Base-by-base conservation (phyloP, 2,329 filamentous ascomycete genomes). In the Orbilia ellipsospora region DNA sequence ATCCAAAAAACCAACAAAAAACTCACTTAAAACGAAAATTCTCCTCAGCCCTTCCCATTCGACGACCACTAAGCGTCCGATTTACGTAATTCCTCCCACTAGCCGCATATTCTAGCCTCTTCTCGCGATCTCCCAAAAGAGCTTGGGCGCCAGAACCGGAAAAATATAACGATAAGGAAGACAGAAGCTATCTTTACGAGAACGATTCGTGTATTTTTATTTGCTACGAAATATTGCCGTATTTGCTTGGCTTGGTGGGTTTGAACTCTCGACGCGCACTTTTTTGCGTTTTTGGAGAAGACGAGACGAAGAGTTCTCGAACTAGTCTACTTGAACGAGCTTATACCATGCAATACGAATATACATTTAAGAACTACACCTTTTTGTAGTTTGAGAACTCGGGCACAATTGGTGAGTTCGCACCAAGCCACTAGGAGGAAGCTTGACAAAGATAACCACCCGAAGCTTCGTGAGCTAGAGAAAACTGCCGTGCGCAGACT, bases 141-240 rank as follows among this genome's bases (percentile, higher is more conserved):
- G 48, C 8, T 36, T 7, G 31, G 31, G 31, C 31, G 31, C 31
- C 7, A 51, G n/a, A 18, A 52, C n/a, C 48, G 48, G 48, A 52
- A 52, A 18, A 20, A 23, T 12, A 28, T 20, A 36, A 42, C 7
- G 57, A 70, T 62, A 70, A 63, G 66, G 26, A 36, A 36, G 13
- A 28, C 18, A 18, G 26, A 28, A 18, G n/a, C 59, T 70, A 70
- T 70, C 66, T 70, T 70, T 70, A 70, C 66, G 66, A 63, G 66
- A 70, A 63, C 44, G 57, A 70, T 51, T 70, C 42, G 66, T 70
- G 66, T 70, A 70, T 70, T 70, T 70, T 70, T 70, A 70, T 70
- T 63, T 63, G 57, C 50, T 70, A 70, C 50, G 42, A 63, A 28
- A 23, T 51, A 57, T 63, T 70, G 45, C 57, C 57, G 57, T 61